These are phyloP conservation scores for Letharia lupina DNA, from an alignment of 495 filamentous ascomycete species.

Conservation along the genomic window DNA sequence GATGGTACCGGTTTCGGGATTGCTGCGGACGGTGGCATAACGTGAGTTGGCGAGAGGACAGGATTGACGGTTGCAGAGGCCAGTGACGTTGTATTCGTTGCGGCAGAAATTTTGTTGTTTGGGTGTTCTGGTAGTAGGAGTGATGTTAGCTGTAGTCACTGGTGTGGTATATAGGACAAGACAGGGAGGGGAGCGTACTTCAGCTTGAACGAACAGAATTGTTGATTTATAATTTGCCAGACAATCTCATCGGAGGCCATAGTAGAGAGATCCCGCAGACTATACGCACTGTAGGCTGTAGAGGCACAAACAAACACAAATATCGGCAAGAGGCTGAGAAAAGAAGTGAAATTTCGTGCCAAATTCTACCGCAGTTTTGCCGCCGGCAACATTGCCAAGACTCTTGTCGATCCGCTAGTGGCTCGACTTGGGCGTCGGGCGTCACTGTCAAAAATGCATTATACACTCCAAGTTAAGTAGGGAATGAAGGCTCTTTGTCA, in stretches of 20 bases:
- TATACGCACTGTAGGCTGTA: too few relatives aligned
- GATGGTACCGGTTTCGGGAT: conserved; percentile 70
- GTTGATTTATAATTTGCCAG: conserved; percentile 91
- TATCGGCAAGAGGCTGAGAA: too few relatives aligned
- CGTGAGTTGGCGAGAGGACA: conserved; percentile 93
- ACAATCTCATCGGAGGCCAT: conserved; percentile 95
- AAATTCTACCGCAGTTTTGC: background rate
- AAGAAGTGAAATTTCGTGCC: background rate
- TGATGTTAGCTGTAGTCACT: conserved; percentile 16
- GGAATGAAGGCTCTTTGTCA: conserved; percentile 1
- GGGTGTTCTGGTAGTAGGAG: conserved; percentile 52
- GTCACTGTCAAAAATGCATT: background rate
- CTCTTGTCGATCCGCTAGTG: background rate
- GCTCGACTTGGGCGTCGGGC: too few relatives aligned
- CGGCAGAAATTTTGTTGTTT: conserved; percentile 92
- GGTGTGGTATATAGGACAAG: background rate
- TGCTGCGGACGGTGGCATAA: conserved; percentile 85
- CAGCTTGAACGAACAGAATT: conserved; percentile 94
- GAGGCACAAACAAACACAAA: background rate
- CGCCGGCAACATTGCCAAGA: background rate
- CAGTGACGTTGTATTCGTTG: conserved; percentile 92
- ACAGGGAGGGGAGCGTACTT: conserved; percentile 51
- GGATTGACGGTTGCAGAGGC: conserved; percentile 88
- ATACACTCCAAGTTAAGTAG: background rate
- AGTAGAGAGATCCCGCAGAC: conserved; percentile 4